Percentiles rank a stretch among this genome's conserved stretches.
Conservation (phyloP, 148 eudicot species). For the Bassia scoparia region DNA sequence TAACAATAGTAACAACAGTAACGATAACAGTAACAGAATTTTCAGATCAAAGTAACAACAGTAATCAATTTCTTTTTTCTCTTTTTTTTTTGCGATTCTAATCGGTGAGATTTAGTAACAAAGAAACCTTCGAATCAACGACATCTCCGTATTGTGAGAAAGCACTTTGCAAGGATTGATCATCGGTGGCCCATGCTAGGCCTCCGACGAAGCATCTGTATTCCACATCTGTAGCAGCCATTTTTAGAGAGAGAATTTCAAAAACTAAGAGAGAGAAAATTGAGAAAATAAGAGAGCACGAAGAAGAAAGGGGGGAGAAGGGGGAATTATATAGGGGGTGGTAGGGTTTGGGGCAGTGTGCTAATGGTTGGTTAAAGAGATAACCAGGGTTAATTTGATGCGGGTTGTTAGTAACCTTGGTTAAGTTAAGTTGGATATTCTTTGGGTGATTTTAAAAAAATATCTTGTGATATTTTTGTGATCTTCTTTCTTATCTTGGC, state of each 20-base stretch:
- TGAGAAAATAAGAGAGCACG: background rate
- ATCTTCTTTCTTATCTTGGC: slow-evolving; percentile 10
- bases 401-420: slow-evolving; percentile 9
- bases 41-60: slow-evolving; percentile 25
- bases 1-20: slow-evolving; percentile 28
- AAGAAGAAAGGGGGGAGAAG: background rate
- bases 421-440: slow-evolving; percentile 6
- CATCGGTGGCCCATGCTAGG: slow-evolving; percentile 87
- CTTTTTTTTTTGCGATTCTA: background rate
- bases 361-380: background rate
- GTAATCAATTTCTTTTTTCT: slow-evolving; percentile 2
- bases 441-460: background rate
- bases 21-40: slow-evolving; percentile 22
- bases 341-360: slow-evolving; percentile 17
- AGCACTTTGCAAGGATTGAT: slow-evolving; percentile 45
- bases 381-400: slow-evolving; percentile 1
- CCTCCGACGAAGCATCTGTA: slow-evolving; percentile 92
- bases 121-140: slow-evolving; percentile 78
- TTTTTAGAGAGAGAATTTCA: background rate
- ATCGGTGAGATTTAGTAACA: slow-evolving; percentile 47
- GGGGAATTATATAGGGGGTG: slow-evolving; percentile 13
- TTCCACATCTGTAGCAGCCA: slow-evolving; percentile 43
- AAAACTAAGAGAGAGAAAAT: no score
- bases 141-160: slow-evolving; percentile 66
- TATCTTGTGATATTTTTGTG: slow-evolving; percentile 8